phyloP scores from a whole-genome alignment of 2,329 filamentous ascomycete species.

The Colletotrichum paranaense region DNA sequence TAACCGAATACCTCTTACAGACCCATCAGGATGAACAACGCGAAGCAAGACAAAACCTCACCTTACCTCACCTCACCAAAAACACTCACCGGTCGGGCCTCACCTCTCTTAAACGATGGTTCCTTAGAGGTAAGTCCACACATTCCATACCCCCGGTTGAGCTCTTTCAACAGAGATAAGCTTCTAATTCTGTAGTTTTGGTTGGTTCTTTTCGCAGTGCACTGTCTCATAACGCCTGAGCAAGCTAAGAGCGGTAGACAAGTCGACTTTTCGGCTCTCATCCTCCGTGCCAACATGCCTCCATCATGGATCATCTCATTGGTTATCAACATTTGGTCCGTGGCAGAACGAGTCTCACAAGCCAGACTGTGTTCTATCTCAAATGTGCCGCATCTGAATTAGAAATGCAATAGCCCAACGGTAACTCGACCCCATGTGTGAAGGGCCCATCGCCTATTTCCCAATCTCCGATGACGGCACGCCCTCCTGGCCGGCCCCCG shows the following conservation, averaged over 20 bases:
- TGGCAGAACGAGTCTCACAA: conserved; percentile 13
- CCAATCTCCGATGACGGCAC: conserved; percentile 35
- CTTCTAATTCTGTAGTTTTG: neutral
- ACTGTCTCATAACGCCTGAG: conserved; percentile 17
- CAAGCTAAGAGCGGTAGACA: neutral
- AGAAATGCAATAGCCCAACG: conserved; percentile 32
- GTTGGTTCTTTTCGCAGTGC: neutral
- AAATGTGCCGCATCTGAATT: conserved; percentile 1
- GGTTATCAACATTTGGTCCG: conserved; percentile 1
- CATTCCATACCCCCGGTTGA: conserved; percentile 20
- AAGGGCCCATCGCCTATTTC: conserved; percentile 11
- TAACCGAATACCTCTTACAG: neutral
- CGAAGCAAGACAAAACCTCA: conserved; percentile 1
- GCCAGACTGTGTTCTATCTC: conserved; percentile 11
- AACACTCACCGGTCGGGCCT: conserved; percentile 1
- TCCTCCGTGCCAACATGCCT: neutral
- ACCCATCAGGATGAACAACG: conserved; percentile 15
- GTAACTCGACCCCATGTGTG: conserved; percentile 27
- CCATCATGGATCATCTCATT: conserved; percentile 11
- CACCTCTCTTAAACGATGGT: neutral
- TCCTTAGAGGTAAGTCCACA: neutral
- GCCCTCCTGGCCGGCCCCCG: conserved; percentile 4
- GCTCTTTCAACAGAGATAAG: conserved; percentile 9
- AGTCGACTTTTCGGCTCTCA: neutral
- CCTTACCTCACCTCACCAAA: conserved; percentile 21